Conservation (phyloP, 192 early-diverging fungal genomes). For the Dissophora ornata region DNA sequence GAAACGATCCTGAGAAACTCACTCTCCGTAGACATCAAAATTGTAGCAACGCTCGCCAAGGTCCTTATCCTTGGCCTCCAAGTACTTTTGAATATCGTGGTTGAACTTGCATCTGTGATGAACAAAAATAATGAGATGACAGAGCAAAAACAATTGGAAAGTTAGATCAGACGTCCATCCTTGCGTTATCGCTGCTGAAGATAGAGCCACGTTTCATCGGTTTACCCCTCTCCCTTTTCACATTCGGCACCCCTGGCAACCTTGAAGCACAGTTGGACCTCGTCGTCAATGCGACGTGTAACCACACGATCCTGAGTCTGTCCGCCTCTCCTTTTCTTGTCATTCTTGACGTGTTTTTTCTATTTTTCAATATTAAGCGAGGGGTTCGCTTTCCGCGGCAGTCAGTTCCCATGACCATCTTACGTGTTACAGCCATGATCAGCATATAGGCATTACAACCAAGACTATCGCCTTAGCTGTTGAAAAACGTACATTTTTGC, state of each 20-base stretch:
- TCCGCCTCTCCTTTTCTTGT: conserved; percentile 40
- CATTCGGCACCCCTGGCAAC: conserved; percentile 37
- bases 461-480: too few relatives aligned
- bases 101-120: conserved; percentile 73
- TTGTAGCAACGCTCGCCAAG: conserved; percentile 76
- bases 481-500: conserved; percentile 27
- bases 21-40: conserved; percentile 80
- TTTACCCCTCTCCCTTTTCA: conserved; percentile 41
- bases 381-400: too few relatives aligned
- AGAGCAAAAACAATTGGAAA: neutral
- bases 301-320: conserved; percentile 52
- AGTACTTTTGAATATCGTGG: conserved; percentile 83
- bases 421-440: too few relatives aligned
- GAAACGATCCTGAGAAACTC: conserved; percentile 33
- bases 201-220: too few relatives aligned
- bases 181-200: too few relatives aligned
- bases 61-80: conserved; percentile 80
- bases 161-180: too few relatives aligned
- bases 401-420: too few relatives aligned
- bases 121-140: neutral
- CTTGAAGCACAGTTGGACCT: conserved; percentile 44
- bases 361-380: too few relatives aligned
- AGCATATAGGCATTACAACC: too few relatives aligned
- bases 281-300: conserved; percentile 47
- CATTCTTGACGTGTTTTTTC: conserved; percentile 47